Evolutionary conservation across 805 yeast genomes (phyloP), one percentile per base, ranked within the genome.

Genomic region (Kuraishia ogatae): DNA sequence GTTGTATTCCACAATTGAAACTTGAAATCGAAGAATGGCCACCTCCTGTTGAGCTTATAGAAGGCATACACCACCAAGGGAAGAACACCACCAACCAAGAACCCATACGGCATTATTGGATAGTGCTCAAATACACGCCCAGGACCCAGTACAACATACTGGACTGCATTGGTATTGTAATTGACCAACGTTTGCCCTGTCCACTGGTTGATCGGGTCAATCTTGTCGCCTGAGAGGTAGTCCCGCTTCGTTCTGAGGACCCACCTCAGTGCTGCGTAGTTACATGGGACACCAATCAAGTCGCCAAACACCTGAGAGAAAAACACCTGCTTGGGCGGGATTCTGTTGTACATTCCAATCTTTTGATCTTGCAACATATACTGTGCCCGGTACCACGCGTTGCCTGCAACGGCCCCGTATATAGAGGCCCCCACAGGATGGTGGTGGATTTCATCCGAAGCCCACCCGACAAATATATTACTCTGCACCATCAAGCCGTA

Each of bases 301-400:
- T 79, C 82, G 1, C 84, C 84, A 59, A 75, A 71, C 2, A 80
- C 58, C 60, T 81, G 84, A 0, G 81, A 77, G 48, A 77, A 66
- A 57, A 81, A 81, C 8, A 80, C 77, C 1, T 71, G 64, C 39
- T 67, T 71, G 1, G 85, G 85, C 0, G 84, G 82, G 17, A 81
- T 61, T 58, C 76, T 76, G 64, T 76, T 79, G 66, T 81, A 81
- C 59, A 78, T 78, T 1, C 83, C 85, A 5, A 80, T 66, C 58
- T 79, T 76, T 68, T 76, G 74, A 56, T 72, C 77, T 47, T 65
- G 68, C 17, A 66, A 58, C 28, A 66, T 57, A 51, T 58, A 76
- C 58, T 78, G 81, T 0, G 82, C 80, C 39, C 82, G 60, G 56
- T 77, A 77, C 80, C 80, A 77, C 1, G 81, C 79, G 60, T 79